Base-by-base conservation (phyloP, 176 grass and related monocot genomes). In the Tillandsia fasciculata region DNA sequence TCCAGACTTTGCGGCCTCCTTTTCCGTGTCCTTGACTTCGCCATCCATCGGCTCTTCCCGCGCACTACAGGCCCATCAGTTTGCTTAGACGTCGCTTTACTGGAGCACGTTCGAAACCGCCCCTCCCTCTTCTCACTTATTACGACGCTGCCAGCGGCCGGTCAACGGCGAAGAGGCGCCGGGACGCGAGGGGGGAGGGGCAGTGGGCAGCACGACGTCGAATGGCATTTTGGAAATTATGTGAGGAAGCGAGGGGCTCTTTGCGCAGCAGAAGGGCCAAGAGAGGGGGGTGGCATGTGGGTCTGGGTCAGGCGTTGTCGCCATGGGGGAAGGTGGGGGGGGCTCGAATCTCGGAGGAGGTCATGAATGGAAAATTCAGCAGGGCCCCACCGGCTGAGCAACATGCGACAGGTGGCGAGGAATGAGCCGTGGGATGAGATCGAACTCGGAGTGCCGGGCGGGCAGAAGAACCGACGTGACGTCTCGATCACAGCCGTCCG, bases 401-500 rank as follows among this genome's bases (percentile, higher is more conserved):
- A 49, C 8, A 48, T 2, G n/a, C 0, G 76, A 72, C 48, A 79
- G 67, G 57, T 79, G 77, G 58, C 68, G 17, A 3, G 6, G 47
- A 12, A 22, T 0, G 18, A 72, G 49, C 67, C 68, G 69, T 53
- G 1, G 12, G 49, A 63, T 26, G 1, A 26, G 77, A 72, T 79
- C 77, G 28, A 79, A 72, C 67, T 79, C 67, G 11, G 10, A 71
- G 64, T 68, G 24, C 63, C 11, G 69, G 10, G 18, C 3, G 4
- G 12, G 2, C 2, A 20, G 51, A 29, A 33, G 53, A 22, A 56
- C 57, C 49, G 81, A 83, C 64, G 81, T 83, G 81, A 78, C 75
- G 81, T 83, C 69, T 68, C 74, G 48, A 72, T 83, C 67, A 66
- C 59, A 66, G 80, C 74, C 69, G 74, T 83, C 80, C 80, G 74